Percentiles rank a stretch among this genome's conserved stretches.
These are phyloP conservation scores for Phaeosphaeriaceae sp. DNA, from an alignment of 2,329 filamentous ascomycete genomes.

Conservation along the genomic window DNA sequence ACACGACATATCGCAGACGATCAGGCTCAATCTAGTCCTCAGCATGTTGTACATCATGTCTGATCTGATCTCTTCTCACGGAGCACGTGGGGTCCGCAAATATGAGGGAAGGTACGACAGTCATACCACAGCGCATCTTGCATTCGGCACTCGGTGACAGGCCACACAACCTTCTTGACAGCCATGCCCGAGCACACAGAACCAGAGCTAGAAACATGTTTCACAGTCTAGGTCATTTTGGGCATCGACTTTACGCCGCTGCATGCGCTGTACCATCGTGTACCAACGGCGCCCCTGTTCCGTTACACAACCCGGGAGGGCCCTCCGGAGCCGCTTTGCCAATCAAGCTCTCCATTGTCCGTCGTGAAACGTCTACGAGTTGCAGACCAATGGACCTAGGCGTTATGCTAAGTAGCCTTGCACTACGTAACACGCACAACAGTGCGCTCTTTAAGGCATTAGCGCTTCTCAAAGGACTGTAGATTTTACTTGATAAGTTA, in stretches of 20 bases:
- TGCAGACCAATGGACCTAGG: not conserved
- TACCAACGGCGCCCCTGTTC: conserved; percentile 6
- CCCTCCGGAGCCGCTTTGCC: not conserved
- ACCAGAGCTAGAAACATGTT: not conserved
- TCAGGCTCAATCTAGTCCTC: not conserved
- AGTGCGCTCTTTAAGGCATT: not conserved
- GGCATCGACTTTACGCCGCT: not conserved
- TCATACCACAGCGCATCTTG: not conserved
- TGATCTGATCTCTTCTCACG: not conserved
- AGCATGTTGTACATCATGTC: not conserved
- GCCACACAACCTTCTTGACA: not conserved
- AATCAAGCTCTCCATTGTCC: not conserved
- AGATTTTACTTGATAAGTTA: not conserved
- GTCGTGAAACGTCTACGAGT: not conserved
- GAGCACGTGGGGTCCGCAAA: not conserved
- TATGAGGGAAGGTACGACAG: not conserved
- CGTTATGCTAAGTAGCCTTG: not conserved
- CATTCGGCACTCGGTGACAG: not conserved
- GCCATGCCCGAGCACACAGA: not conserved
- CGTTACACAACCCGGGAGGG: not conserved
- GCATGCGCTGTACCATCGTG: conserved; percentile 21
- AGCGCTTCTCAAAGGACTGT: not conserved
- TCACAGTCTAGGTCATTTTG: not conserved
- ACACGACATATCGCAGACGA: not conserved
- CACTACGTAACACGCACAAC: not conserved